A percentile compares a stretch with the other conserved stretches of the same genome.
Evolutionary conservation across 768 basidiomycete genomes (phyloP).

Genomic region (Phylloporus sp.): DNA sequence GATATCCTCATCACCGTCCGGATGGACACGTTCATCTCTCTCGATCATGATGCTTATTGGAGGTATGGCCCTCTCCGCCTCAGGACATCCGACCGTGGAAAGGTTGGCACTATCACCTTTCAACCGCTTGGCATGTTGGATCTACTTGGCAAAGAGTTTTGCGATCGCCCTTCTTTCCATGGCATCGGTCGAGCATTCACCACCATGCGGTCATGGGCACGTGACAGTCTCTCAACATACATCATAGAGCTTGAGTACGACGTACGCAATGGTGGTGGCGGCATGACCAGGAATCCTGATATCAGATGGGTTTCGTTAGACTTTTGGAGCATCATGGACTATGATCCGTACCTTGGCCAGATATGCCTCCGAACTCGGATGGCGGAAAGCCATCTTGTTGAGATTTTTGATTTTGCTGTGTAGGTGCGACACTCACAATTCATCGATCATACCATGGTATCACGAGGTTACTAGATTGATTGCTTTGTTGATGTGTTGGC

Average conservation of each 20-base stretch:
- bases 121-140: neutral
- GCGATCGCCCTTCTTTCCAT: conserved; percentile 11
- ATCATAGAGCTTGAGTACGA: conserved; percentile 13
- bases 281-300: too few species aligned
- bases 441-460: too few species aligned
- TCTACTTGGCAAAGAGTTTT: neutral
- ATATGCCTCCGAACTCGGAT: conserved; percentile 5
- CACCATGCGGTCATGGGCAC: too few species aligned
- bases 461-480: too few species aligned
- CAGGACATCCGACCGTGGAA: neutral
- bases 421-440: too few species aligned
- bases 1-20: conserved; percentile 12
- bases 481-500: too few species aligned
- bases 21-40: too few species aligned
- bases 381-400: conserved; percentile 3
- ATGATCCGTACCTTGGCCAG: conserved; percentile 19
- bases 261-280: neutral
- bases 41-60: too few species aligned
- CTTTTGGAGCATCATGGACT: conserved; percentile 18
- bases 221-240: too few species aligned
- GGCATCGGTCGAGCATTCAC: conserved; percentile 14
- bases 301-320: too few species aligned
- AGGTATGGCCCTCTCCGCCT: conserved; percentile 13
- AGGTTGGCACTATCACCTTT: conserved; percentile 12
- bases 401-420: conserved; percentile 15